Evolutionary conservation across 2,329 filamentous ascomycete species (phyloP).

Genomic region (Plectosphaerella cucumerina): DNA sequence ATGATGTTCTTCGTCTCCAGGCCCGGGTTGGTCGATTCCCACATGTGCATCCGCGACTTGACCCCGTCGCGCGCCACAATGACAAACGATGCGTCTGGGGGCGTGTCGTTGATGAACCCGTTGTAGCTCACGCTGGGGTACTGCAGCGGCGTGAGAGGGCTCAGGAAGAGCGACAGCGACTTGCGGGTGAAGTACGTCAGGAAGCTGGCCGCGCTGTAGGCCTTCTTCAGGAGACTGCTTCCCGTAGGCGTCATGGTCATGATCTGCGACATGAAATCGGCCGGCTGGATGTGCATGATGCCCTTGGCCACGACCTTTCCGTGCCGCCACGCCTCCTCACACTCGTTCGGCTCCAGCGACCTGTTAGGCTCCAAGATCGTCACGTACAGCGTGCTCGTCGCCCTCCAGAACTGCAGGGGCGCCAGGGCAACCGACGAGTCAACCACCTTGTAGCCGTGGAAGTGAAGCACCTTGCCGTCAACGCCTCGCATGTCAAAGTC

Average conservation of each 20-base stretch:
- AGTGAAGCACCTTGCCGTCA: conserved; percentile 47
- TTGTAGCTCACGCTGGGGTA: conserved; percentile 44
- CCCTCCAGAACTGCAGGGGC: conserved; percentile 53
- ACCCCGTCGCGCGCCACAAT: conserved; percentile 50
- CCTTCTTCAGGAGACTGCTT: conserved; percentile 37
- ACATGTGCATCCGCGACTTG: conserved; percentile 49
- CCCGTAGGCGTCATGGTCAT: conserved; percentile 49
- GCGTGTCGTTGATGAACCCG: conserved; percentile 50
- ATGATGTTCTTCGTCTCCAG: conserved; percentile 46
- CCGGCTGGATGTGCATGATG: conserved; percentile 50
- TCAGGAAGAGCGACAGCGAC: conserved; percentile 48
- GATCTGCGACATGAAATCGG: conserved; percentile 52
- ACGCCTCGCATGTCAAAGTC: conserved; percentile 56
- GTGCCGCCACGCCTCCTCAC: conserved; percentile 33
- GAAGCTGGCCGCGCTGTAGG: conserved; percentile 43
- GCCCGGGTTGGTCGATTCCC: conserved; percentile 42
- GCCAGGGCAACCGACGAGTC: conserved; percentile 56
- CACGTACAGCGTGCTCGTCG: conserved; percentile 59
- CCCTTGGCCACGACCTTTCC: conserved; percentile 51
- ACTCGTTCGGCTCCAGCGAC: conserved; percentile 20
- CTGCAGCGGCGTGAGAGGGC: conserved; percentile 51
- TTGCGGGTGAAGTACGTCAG: conserved; percentile 52
- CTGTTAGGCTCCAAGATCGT: conserved; percentile 42
- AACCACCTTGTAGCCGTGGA: conserved; percentile 60
- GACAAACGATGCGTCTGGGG: conserved; percentile 34